Evolutionary conservation across 208 protist genomes (phyloP).

Genomic region (Kentomonas sorsogonicus): DNA sequence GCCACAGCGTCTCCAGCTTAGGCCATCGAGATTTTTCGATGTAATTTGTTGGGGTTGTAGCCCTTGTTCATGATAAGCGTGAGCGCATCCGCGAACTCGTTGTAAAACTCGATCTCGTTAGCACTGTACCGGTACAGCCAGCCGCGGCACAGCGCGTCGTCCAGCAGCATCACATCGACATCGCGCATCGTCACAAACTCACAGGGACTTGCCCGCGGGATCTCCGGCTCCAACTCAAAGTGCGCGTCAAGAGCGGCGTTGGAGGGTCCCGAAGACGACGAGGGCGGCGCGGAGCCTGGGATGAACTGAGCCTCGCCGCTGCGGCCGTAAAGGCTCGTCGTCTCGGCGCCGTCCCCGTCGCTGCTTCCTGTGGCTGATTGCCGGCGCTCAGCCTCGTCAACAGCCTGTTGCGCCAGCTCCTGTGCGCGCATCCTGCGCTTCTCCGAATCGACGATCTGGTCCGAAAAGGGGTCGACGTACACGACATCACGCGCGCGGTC

Average conservation of each 20-base stretch:
- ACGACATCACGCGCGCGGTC: slow-evolving; percentile 60
- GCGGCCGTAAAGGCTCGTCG: slow-evolving; percentile 23
- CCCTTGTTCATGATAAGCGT: slow-evolving; percentile 58
- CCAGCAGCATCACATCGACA: slow-evolving; percentile 78
- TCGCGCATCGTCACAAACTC: slow-evolving; percentile 69
- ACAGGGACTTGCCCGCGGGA: slow-evolving; percentile 47
- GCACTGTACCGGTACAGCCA: slow-evolving; percentile 61
- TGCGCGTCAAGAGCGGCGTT: slow-evolving; percentile 19
- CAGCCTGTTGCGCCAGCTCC: slow-evolving; percentile 28
- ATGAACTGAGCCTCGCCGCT: slow-evolving; percentile 77
- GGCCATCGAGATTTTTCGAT: too few species aligned
- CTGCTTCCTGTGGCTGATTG: too few species aligned
- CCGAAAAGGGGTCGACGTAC: slow-evolving; percentile 76
- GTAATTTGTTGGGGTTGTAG: slow-evolving; percentile 71
- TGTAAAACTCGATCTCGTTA: slow-evolving; percentile 72
- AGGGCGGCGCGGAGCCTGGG: slow-evolving; percentile 8
- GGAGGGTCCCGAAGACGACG: too few species aligned
- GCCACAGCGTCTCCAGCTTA: too few species aligned
- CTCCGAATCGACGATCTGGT: slow-evolving; percentile 44
- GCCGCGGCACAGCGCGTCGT: slow-evolving; percentile 65
- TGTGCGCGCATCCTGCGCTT: slow-evolving; percentile 30
- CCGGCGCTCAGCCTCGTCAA: slow-evolving; percentile 23
- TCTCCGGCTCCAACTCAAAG: slow-evolving; percentile 21
- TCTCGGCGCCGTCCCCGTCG: slow-evolving; percentile 5
- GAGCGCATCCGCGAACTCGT: slow-evolving; percentile 48